phyloP scores from a whole-genome alignment of 2,329 filamentous ascomycete species.

The Coniochaeta sp. region DNA sequence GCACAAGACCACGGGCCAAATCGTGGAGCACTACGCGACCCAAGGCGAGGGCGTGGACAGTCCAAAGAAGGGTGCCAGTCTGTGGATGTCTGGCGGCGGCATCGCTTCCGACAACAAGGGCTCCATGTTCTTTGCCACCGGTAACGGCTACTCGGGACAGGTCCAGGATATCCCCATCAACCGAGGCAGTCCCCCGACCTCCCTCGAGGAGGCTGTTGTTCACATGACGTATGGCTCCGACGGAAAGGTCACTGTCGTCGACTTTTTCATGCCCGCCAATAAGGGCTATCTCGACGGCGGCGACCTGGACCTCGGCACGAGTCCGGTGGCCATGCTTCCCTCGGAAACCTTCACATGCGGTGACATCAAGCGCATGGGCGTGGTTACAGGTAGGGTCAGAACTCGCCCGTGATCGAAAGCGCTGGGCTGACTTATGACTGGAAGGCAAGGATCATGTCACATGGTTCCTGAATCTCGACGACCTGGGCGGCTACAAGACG shows the following conservation, averaged over 20 bases:
- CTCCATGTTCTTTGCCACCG: conserved; percentile 38
- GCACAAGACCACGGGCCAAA: conserved; percentile 34
- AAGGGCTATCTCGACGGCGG: conserved; percentile 40
- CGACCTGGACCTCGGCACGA: conserved; percentile 40
- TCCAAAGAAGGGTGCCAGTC: conserved; percentile 30
- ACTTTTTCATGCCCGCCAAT: conserved; percentile 45
- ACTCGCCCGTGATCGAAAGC: too few species aligned
- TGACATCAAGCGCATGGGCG: conserved; percentile 34
- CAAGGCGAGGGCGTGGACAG: conserved; percentile 33
- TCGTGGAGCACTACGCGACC: conserved; percentile 35
- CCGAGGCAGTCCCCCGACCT: conserved; percentile 34
- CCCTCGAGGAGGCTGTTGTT: conserved; percentile 40
- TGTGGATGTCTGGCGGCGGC: conserved; percentile 44
- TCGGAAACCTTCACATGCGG: conserved; percentile 33
- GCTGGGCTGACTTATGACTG: too few species aligned
- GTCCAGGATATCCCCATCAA: conserved; percentile 32
- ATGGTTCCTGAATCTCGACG: conserved; percentile 39
- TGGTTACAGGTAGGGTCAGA: conserved; percentile 25
- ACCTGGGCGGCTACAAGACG: conserved; percentile 41
- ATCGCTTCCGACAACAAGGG: conserved; percentile 36
- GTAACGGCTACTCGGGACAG: conserved; percentile 41
- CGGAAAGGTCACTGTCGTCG: conserved; percentile 32
- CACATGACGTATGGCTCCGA: conserved; percentile 35
- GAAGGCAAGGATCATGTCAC: conserved; percentile 38
- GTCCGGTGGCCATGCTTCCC: conserved; percentile 34